Base-by-base conservation (phyloP, 139 green algal genomes). In the Coccomyxa sp. region DNA sequence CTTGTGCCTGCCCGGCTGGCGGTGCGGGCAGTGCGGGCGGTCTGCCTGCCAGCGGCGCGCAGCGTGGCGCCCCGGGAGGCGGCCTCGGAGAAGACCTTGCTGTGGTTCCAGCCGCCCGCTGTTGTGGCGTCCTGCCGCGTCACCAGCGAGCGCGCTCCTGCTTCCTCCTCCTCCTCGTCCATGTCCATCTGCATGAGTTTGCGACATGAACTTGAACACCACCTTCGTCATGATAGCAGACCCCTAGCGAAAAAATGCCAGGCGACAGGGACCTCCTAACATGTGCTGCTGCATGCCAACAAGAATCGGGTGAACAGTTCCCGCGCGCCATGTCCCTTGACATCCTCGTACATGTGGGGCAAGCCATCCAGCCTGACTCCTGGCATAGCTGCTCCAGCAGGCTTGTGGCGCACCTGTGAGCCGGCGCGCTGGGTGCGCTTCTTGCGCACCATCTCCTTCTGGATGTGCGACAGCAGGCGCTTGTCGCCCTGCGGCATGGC, bases 391-490 rank as follows among this genome's bases (percentile, higher is more conserved):
- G n/a, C n/a, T n/a, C n/a, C n/a, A n/a, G n/a, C n/a, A n/a, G n/a
- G n/a, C n/a, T n/a, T n/a, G n/a, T n/a, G n/a, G n/a, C n/a, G n/a
- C n/a, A n/a, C n/a, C 70, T 41, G 70, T 12, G 10, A 22, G 7
- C 35, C 70, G 24, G 64, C 64, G 22, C 34, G 50, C 33, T 29
- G 40, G 6, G 68, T 12, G 50, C 75, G 79, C 71, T 90, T 82
- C 82, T 91, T 91, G 24, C 90, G 78, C 24, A 72, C 68, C 29
- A 80, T 70, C 84, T 92, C 82, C 82, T 95, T 96, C 50, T 93
- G 89, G 74, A 99, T 99, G 90, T 99, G 89, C 0, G 80, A 77
- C 64, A 98, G 81, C 79, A 98, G 91, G 75, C 90, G 90, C 41
- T 64, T 18, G 75, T 99, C 90, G 5, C 84, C 81, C 54, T 91